Conservation (phyloP, 176 grass and related monocot genomes). For the Tillandsia leiboldiana region DNA sequence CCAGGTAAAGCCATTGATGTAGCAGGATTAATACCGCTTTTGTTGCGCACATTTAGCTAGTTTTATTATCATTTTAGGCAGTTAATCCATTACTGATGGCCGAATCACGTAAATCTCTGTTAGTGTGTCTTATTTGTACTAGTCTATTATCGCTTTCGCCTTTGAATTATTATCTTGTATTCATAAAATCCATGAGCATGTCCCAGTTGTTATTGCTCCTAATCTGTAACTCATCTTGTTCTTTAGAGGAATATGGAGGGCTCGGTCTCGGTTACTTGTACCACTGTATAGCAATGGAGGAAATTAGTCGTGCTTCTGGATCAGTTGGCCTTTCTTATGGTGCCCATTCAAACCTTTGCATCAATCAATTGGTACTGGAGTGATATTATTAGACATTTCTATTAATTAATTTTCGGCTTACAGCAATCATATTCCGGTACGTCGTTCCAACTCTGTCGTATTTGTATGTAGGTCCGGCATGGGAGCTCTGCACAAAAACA, state of each 20-base stretch:
- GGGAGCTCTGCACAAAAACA: conserved; percentile 57
- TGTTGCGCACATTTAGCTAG: background rate
- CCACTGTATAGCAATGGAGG: conserved; percentile 99
- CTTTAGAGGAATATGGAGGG: conserved; percentile 78
- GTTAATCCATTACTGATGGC: background rate
- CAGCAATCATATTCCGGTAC: background rate
- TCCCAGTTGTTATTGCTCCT: background rate
- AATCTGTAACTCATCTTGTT: conserved; percentile 2
- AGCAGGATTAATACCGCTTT: background rate
- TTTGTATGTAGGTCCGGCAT: conserved; percentile 59
- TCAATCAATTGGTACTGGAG: conserved; percentile 71
- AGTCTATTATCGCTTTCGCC: background rate
- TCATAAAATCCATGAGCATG: background rate
- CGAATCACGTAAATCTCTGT: background rate
- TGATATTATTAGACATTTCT: background rate
- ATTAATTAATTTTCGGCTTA: background rate
- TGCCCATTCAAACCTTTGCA: conserved; percentile 87
- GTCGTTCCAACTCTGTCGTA: background rate
- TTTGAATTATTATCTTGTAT: background rate
- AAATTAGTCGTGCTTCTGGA: conserved; percentile 82
- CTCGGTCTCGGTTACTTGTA: conserved; percentile 83
- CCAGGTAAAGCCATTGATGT: conserved; percentile 33
- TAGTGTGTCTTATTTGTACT: background rate
- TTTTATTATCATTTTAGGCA: background rate
- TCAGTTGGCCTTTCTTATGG: conserved; percentile 95